Evolutionary conservation across 805 yeast genomes (phyloP), one percentile per base, ranked within the genome.

Genomic region (Blastobotrys muscicola): DNA sequence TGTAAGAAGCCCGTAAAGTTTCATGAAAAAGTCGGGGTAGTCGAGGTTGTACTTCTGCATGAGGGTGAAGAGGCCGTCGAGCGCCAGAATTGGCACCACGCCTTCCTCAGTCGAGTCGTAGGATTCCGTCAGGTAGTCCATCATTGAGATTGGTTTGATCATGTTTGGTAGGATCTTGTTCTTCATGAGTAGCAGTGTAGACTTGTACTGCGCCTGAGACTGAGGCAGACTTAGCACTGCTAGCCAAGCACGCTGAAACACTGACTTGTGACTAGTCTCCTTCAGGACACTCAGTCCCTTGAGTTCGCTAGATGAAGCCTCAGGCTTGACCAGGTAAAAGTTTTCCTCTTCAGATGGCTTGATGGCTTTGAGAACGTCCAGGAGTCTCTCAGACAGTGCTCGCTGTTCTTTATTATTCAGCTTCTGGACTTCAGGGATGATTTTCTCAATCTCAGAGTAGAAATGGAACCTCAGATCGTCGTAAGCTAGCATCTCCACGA

Each of bases 61-160:
- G 47, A 90, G 69, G 55, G 78, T 86, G 64, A 86, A 90, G 42
- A 90, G 68, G 8, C 96, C 94, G 61, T 87, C 90, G 53, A 90
- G 70, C 2, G 97, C 81, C 42, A 92, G 65, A 36, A 90, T 75
- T 12, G 89, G 82, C 10, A 81, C 68, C 5, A 81, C 70, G 3
- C 76, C 78, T 20, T 20, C 26, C 6, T 20, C 26, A 38, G 76
- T 68, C 55, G 70, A 43, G 51, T 83, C 72, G 58, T 86, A 89
- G 2, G 94, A 80, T 48, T 85, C 94, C 0, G 96, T 86, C 47
- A 90, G 68, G 59, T 90, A 92, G 66, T 90, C 98, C 96, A 92
- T 89, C 38, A 92, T 66, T 48, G 75, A 71, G 36, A 85, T 82
- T 5, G 97, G 95, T 50, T 78, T 80, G 37, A 75, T 71, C 71